Evolutionary conservation across 768 basidiomycete genomes (phyloP).

Genomic region (Gautieria morchelliformis): DNA sequence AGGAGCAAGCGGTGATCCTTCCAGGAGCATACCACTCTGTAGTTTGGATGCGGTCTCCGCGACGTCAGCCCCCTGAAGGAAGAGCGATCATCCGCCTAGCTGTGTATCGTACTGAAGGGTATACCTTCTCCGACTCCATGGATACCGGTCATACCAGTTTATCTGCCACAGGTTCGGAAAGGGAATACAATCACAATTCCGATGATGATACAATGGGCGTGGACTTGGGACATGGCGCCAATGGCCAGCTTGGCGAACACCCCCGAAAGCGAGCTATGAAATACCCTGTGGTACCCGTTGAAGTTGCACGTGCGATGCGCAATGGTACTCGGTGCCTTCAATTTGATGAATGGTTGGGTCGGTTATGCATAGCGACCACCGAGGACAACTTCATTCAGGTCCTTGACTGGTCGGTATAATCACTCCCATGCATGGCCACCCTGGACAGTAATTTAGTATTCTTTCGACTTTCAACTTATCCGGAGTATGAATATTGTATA

Average conservation of each 20-base stretch:
- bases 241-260: neutral
- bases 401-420: slow-evolving; percentile 5
- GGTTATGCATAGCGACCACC: neutral
- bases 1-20: neutral
- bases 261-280: slow-evolving; percentile 3
- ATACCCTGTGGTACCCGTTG: slow-evolving; percentile 1
- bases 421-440: no score
- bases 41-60: slow-evolving; percentile 4
- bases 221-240: neutral
- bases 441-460: no score
- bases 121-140: neutral
- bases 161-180: neutral
- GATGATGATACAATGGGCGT: neutral
- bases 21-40: slow-evolving; percentile 6
- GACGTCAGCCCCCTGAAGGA: neutral
- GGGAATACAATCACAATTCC: neutral
- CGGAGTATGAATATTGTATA: no score
- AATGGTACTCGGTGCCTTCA: neutral
- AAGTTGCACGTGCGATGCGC: slow-evolving; percentile 1
- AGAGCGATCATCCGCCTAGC: neutral
- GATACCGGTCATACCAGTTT: neutral
- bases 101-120: slow-evolving; percentile 1
- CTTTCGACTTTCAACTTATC: no score
- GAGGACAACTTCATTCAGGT: neutral
- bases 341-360: slow-evolving; percentile 9